These are phyloP conservation scores for Talaromyces sp. DNA, from an alignment of 2,329 filamentous ascomycete genomes.

Conservation along the genomic window DNA sequence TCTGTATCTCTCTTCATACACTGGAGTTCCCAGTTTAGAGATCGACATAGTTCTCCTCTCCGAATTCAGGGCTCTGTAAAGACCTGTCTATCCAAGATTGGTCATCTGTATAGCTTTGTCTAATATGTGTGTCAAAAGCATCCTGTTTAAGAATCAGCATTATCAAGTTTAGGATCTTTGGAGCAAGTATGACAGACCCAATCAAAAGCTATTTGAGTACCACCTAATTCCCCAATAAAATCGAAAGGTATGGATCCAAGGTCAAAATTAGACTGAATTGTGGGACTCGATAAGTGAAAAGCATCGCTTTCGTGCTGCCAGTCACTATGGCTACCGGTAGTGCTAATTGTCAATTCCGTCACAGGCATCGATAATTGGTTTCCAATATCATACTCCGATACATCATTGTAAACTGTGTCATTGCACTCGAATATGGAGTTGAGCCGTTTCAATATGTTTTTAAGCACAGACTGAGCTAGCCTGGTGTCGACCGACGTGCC, in stretches of 20 bases:
- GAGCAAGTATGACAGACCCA: background rate
- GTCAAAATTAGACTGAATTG: background rate
- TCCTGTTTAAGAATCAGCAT: background rate
- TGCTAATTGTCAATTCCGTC: background rate
- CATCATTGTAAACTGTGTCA: background rate
- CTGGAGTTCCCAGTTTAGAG: background rate
- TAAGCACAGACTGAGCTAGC: background rate
- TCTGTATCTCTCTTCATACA: background rate
- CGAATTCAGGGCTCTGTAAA: background rate
- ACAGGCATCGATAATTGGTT: background rate
- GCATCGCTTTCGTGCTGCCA: background rate
- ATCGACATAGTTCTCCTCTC: background rate
- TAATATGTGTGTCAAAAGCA: slow-evolving; percentile 2
- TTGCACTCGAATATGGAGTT: background rate
- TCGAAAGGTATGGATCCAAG: background rate
- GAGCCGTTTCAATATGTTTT: slow-evolving; percentile 4
- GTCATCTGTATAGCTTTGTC: slow-evolving; percentile 1
- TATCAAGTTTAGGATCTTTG: background rate
- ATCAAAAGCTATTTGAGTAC: background rate
- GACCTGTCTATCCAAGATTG: background rate
- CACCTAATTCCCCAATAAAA: background rate
- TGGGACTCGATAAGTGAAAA: background rate
- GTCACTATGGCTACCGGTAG: background rate
- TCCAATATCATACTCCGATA: background rate
- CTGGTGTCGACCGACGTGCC: slow-evolving; percentile 7